phyloP scores from a whole-genome alignment of 2,329 filamentous ascomycete genomes.

The Neobulgaria alba region DNA sequence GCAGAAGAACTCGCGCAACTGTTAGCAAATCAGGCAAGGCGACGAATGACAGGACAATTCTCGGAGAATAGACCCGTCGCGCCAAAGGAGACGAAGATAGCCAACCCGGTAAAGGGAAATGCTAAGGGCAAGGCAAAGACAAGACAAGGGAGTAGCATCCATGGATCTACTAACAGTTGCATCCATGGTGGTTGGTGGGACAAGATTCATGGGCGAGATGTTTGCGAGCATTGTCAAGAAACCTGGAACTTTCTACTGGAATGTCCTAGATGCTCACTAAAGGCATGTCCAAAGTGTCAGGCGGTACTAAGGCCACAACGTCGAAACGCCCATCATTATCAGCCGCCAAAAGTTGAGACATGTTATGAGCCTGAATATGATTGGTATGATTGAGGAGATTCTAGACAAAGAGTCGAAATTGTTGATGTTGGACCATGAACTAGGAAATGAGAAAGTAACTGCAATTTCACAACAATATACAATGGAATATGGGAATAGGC shows the following conservation, averaged over 20 bases:
- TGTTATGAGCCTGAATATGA: too few relatives aligned
- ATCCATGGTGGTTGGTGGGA: constrained; percentile 18
- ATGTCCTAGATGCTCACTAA: constrained; percentile 16
- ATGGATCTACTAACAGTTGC: constrained; percentile 3
- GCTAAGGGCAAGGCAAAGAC: constrained; percentile 1
- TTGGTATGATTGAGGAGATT: too few relatives aligned
- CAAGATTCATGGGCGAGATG: constrained; percentile 13
- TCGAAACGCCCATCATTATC: too few relatives aligned
- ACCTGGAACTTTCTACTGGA: constrained; percentile 16
- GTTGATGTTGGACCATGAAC: too few relatives aligned
- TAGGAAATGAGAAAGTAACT: too few relatives aligned
- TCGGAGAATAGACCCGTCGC: constrained; percentile 5
- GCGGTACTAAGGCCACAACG: constrained; percentile 3
- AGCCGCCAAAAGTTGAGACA: too few relatives aligned
- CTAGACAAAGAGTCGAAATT: too few relatives aligned
- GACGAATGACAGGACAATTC: constrained; percentile 7
- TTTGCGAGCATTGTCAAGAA: constrained; percentile 12
- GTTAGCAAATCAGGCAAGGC: constrained; percentile 3
- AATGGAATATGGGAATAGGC: too few relatives aligned
- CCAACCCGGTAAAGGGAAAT: neutral
- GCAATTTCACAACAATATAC: too few relatives aligned
- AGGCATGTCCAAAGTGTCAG: constrained; percentile 19
- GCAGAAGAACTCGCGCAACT: constrained; percentile 5
- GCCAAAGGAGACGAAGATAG: neutral
- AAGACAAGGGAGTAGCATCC: neutral